These are phyloP conservation scores for Bassia scoparia DNA, from an alignment of 148 eudicot species.

Conservation along the genomic window DNA sequence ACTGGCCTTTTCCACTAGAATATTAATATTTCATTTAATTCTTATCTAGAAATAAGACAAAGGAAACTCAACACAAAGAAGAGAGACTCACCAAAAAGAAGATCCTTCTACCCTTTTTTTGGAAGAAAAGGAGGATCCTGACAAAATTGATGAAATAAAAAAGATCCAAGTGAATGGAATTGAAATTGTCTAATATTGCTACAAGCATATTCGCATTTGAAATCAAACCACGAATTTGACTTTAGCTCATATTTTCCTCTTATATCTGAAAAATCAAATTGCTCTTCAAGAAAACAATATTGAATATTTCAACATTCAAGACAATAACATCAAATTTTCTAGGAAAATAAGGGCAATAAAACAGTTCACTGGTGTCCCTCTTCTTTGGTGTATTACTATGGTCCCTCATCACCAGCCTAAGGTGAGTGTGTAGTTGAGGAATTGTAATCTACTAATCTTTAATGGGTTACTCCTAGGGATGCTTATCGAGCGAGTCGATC, in stretches of 20 bases:
- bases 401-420: background rate
- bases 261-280: background rate
- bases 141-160: conserved; percentile 1
- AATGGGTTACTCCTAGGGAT: too few relatives aligned
- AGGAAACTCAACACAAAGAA: background rate
- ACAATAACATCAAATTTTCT: background rate
- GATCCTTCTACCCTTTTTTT: background rate
- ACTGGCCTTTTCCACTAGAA: background rate
- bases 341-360: background rate
- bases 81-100: conserved; percentile 1
- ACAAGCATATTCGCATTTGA: background rate
- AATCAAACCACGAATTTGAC: background rate
- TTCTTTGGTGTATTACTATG: background rate
- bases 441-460: background rate
- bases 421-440: background rate
- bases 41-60: too few relatives aligned
- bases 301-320: background rate
- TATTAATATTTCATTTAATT: background rate
- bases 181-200: background rate
- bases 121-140: conserved; percentile 9
- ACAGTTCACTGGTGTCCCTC: background rate
- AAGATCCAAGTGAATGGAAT: conserved; percentile 4
- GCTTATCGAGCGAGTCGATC: too few relatives aligned
- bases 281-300: background rate
- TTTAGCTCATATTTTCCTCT: background rate